These are phyloP conservation scores for Phytophthora pistaciae DNA, from an alignment of 352 stramenopile species.

Conservation along the genomic window DNA sequence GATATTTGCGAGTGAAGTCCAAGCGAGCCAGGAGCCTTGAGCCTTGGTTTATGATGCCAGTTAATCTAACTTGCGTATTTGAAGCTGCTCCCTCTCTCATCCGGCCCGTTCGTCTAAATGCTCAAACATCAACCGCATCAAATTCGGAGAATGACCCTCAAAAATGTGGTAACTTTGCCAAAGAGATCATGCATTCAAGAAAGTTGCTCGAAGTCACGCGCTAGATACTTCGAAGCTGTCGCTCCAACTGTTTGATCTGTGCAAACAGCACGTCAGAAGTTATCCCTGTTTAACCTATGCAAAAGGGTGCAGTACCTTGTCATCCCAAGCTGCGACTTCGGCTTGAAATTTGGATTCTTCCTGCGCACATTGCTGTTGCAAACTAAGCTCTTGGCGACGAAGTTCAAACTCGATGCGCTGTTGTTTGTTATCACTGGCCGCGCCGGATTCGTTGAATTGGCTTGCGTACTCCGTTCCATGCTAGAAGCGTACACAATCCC, in stretches of 20 bases:
- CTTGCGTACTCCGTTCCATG: constrained; percentile 30
- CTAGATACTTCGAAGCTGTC: constrained; percentile 29
- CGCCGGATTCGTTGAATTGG: constrained; percentile 20
- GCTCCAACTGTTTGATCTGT: constrained; percentile 39
- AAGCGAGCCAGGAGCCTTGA: neutral
- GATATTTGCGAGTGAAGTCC: constrained; percentile 25
- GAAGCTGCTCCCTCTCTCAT: constrained; percentile 20
- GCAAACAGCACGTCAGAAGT: neutral
- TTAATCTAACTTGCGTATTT: constrained; percentile 16
- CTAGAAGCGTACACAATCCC: constrained; percentile 7
- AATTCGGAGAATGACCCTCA: constrained; percentile 20
- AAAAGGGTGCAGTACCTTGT: constrained; percentile 35
- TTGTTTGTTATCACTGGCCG: constrained; percentile 12
- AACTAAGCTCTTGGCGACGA: constrained; percentile 33
- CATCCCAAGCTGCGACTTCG: constrained; percentile 36
- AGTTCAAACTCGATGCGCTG: constrained; percentile 43
- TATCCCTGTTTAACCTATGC: neutral
- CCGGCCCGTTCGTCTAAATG: constrained; percentile 1
- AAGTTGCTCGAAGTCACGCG: neutral
- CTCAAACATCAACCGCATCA: neutral
- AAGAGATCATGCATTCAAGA: neutral
- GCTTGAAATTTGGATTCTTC: constrained; percentile 39
- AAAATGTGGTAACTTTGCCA: neutral
- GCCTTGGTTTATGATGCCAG: constrained; percentile 5
- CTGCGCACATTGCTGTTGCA: constrained; percentile 35